Percentiles rank a stretch among this genome's conserved stretches.
These are phyloP conservation scores for Trametes cubensis DNA, from an alignment of 768 basidiomycete species.

Conservation along the genomic window DNA sequence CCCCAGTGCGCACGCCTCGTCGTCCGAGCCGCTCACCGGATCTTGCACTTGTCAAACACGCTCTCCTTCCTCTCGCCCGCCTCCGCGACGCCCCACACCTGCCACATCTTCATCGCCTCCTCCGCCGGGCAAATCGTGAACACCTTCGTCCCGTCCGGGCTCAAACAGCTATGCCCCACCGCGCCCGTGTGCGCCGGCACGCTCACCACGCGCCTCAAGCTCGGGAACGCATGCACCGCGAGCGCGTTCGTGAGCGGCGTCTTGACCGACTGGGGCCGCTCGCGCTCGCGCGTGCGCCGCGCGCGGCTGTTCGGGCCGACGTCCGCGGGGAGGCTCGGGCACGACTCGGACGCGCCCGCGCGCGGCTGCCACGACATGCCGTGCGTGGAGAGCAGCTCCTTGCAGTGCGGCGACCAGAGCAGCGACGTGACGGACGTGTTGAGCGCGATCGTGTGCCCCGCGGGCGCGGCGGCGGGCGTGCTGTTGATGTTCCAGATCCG, in stretches of 20 bases:
- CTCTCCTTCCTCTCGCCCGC: conserved; percentile 41
- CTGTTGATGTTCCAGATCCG: conserved; percentile 54
- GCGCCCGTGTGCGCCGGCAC: conserved; percentile 57
- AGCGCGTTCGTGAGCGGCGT: conserved; percentile 44
- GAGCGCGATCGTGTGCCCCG: conserved; percentile 47
- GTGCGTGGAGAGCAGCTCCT: conserved; percentile 62
- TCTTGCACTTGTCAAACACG: conserved; percentile 49
- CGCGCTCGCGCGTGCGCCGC: conserved; percentile 28
- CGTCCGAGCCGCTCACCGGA: conserved; percentile 37
- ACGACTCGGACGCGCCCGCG: conserved; percentile 23
- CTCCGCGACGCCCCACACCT: conserved; percentile 53
- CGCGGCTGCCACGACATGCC: conserved; percentile 48
- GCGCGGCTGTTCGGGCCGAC: conserved; percentile 19
- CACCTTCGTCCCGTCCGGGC: conserved; percentile 62
- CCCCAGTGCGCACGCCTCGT: not conserved
- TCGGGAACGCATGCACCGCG: conserved; percentile 58
- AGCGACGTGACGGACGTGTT: conserved; percentile 61
- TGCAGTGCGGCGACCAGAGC: conserved; percentile 60
- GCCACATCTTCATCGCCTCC: conserved; percentile 75
- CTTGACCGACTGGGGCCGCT: conserved; percentile 26
- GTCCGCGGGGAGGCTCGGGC: conserved; percentile 17
- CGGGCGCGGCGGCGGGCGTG: conserved; percentile 50
- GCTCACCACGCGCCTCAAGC: conserved; percentile 52
- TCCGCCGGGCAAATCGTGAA: conserved; percentile 67
- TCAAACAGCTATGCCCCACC: conserved; percentile 62